phyloP scores from a whole-genome alignment of 495 filamentous ascomycete genomes.

The Podospora comata region DNA sequence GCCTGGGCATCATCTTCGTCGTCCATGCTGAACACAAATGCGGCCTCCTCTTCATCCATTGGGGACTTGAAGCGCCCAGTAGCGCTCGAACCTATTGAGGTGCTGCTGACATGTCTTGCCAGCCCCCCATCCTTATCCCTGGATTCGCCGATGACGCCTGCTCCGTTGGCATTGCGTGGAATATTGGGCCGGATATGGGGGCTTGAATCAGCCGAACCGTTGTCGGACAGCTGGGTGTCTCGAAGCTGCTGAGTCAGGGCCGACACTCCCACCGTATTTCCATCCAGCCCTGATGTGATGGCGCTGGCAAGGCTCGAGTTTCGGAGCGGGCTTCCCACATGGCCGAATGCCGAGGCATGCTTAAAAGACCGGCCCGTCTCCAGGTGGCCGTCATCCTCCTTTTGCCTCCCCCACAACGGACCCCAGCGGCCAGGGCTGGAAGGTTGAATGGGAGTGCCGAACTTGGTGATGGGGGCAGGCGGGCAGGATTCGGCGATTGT shows the following conservation, averaged over 20 bases:
- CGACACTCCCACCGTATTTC: conserved; percentile 49
- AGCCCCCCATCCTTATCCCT: conserved; percentile 34
- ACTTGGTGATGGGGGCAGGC: conserved; percentile 54
- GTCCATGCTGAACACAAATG: conserved; percentile 80
- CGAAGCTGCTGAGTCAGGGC: conserved; percentile 70
- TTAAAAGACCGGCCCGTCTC: conserved; percentile 35
- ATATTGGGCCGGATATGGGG: conserved; percentile 41
- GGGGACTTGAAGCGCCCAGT: conserved; percentile 57
- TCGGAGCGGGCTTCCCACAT: conserved; percentile 90
- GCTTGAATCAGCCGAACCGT: conserved; percentile 36
- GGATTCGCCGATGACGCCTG: conserved; percentile 35
- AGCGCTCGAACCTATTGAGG: conserved; percentile 48
- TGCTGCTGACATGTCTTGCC: conserved; percentile 53
- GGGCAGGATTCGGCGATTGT: conserved; percentile 34
- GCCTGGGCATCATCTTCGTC: conserved; percentile 61
- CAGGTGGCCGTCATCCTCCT: conserved; percentile 61
- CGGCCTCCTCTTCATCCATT: conserved; percentile 71
- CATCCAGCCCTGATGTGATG: conserved; percentile 57
- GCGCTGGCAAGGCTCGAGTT: conserved; percentile 73
- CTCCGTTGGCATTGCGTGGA: conserved; percentile 29
- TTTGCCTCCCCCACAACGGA: conserved; percentile 72
- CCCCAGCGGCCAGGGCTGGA: conserved; percentile 87
- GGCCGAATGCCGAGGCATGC: conserved; percentile 62
- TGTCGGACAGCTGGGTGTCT: conserved; percentile 49
- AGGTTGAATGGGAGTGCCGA: conserved; percentile 69